phyloP scores from a whole-genome alignment of 2,329 filamentous ascomycete species.

The Hymenoscyphus fraxineus region DNA sequence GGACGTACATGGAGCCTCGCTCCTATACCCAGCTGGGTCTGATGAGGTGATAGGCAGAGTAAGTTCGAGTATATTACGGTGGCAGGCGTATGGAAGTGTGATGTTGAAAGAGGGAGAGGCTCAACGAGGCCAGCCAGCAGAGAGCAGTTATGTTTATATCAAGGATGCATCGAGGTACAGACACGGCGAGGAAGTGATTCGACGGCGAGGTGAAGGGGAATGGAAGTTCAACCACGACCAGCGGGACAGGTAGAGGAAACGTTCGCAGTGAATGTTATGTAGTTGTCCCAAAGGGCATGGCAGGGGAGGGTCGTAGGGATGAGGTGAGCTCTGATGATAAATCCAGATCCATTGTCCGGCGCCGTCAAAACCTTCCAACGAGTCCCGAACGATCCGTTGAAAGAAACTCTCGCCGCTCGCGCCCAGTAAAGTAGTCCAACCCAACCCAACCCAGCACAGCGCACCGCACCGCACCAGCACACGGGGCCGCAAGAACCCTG shows the following conservation, averaged over 20 bases:
- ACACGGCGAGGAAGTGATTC: background rate
- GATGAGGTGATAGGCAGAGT: background rate
- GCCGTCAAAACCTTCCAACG: background rate
- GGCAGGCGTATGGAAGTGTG: background rate
- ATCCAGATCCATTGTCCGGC: constrained; percentile 1
- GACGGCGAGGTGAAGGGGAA: background rate
- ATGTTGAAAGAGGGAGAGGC: background rate
- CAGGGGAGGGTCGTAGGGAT: background rate
- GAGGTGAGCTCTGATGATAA: constrained; percentile 3
- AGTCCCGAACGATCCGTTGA: background rate
- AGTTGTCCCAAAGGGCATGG: background rate
- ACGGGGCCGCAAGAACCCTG: background rate
- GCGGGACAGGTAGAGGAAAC: background rate
- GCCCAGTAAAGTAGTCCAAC: background rate
- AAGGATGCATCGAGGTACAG: background rate
- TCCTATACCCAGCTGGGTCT: constrained; percentile 3
- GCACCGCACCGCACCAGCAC: no score
- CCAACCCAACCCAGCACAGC: no score
- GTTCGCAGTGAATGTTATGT: background rate
- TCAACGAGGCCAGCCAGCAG: background rate
- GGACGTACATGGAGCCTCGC: constrained; percentile 21
- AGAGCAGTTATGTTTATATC: background rate
- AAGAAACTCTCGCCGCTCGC: background rate
- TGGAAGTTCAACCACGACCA: background rate
- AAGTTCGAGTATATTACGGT: background rate